These are phyloP conservation scores for Craspedostauros australis DNA, from an alignment of 108 stramenopile species.

Conservation along the genomic window DNA sequence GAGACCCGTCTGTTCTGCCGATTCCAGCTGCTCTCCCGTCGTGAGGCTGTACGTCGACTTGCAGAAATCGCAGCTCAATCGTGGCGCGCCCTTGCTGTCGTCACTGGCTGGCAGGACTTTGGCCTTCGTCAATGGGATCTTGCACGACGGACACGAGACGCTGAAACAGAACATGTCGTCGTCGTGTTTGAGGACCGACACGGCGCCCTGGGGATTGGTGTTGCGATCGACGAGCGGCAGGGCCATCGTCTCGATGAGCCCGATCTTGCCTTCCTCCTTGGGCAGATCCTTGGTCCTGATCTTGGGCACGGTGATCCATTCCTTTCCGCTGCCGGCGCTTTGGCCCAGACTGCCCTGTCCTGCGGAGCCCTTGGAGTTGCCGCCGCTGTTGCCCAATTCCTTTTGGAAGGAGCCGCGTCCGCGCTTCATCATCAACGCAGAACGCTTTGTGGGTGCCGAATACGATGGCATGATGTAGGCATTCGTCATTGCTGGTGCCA, in stretches of 20 bases:
- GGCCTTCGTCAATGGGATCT: constrained; percentile 75
- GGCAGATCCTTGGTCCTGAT: constrained; percentile 38
- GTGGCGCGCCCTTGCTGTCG: constrained; percentile 33
- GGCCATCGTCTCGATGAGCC: constrained; percentile 50
- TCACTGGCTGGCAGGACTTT: constrained; percentile 38
- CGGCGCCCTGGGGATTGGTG: constrained; percentile 78
- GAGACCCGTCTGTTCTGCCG: constrained; percentile 31
- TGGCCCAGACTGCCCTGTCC: not conserved
- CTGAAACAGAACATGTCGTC: constrained; percentile 57
- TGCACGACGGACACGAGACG: constrained; percentile 52
- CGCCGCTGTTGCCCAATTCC: constrained; percentile 6
- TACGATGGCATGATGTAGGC: no score
- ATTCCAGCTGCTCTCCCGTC: constrained; percentile 43
- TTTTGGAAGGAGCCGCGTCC: constrained; percentile 22
- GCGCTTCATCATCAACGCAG: constrained; percentile 26
- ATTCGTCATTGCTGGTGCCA: no score
- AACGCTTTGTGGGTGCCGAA: no score
- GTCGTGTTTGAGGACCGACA: constrained; percentile 52
- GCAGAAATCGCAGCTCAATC: constrained; percentile 33
- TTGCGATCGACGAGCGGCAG: constrained; percentile 34
- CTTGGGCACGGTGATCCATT: constrained; percentile 19
- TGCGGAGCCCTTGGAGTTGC: not conserved
- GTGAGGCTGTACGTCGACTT: constrained; percentile 64
- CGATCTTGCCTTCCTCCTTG: constrained; percentile 44
- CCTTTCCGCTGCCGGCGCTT: not conserved